phyloP scores from a whole-genome alignment of 2,329 filamentous ascomycete species.

The Pseudopyricularia javanii region DNA sequence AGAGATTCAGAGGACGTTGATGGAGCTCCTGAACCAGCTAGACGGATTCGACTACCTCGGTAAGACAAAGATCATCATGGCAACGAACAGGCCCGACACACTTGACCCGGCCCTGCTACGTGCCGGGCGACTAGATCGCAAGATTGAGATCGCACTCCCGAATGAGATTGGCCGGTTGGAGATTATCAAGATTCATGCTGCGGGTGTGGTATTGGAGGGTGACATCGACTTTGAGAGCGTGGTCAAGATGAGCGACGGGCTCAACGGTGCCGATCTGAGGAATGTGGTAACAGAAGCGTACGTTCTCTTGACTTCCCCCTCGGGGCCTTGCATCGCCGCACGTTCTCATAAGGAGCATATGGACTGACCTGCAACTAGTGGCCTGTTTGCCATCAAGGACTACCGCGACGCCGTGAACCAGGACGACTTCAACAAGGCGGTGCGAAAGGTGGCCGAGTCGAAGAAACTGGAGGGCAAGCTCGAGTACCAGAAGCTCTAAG shows the following conservation, averaged over 20 bases:
- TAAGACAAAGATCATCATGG: conserved; percentile 99
- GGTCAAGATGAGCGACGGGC: conserved; percentile 98
- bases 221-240: conserved; percentile 98
- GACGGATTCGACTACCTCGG: conserved; percentile 98
- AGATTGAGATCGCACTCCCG: conserved; percentile 94
- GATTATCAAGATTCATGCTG: conserved; percentile 95
- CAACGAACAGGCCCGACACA: conserved; percentile 92
- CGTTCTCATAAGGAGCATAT: background rate
- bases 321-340: too few relatives aligned
- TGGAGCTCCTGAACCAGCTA: conserved; percentile 97
- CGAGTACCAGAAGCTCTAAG: conserved; percentile 88
- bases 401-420: conserved; percentile 94
- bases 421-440: conserved; percentile 98
- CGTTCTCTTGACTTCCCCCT: conserved; percentile 24
- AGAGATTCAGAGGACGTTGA: conserved; percentile 94
- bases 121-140: conserved; percentile 86
- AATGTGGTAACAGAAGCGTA: conserved; percentile 98
- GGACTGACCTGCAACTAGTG: conserved; percentile 35
- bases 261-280: conserved; percentile 93
- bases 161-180: conserved; percentile 95
- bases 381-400: conserved; percentile 95
- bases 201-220: conserved; percentile 75
- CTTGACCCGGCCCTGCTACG: conserved; percentile 86
- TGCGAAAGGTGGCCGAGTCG: conserved; percentile 89
- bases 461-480: conserved; percentile 99